Conservation (phyloP, 2,329 filamentous ascomycete genomes). For the Lojkania enalia region DNA sequence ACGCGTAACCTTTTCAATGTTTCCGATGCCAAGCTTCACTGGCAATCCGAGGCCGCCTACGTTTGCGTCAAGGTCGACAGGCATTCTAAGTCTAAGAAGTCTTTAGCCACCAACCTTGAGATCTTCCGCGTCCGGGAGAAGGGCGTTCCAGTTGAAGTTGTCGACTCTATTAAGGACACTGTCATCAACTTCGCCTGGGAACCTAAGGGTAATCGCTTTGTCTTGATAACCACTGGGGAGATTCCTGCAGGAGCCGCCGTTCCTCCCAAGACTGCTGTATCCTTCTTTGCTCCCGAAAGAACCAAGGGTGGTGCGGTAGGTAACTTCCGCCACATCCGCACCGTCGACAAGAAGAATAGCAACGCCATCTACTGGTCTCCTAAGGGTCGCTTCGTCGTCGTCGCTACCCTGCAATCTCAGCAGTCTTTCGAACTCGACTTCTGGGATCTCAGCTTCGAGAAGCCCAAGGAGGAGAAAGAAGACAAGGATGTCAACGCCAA, state of each 20-base stretch:
- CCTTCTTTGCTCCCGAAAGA: conserved; percentile 98
- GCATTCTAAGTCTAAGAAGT: conserved; percentile 99
- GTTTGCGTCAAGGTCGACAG: conserved; percentile 98
- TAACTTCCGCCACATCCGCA: conserved; percentile 95
- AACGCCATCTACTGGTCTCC: conserved; percentile 99
- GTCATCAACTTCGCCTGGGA: conserved; percentile 99
- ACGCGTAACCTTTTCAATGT: conserved; percentile 98
- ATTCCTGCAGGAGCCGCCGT: conserved; percentile 72
- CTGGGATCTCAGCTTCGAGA: conserved; percentile 94
- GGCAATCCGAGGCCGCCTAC: conserved; percentile 93
- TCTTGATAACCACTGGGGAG: conserved; percentile 94
- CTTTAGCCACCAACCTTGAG: conserved; percentile 92
- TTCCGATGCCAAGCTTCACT: conserved; percentile 95
- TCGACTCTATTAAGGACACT: conserved; percentile 96
- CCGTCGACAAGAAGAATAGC: conserved; percentile 98
- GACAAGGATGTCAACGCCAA: conserved; percentile 96
- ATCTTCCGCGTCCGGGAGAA: conserved; percentile 98
- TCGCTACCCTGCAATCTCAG: conserved; percentile 89
- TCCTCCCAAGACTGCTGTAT: conserved; percentile 88
- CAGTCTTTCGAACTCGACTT: conserved; percentile 97
- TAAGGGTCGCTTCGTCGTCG: conserved; percentile 89
- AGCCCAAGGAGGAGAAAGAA: conserved; percentile 78
- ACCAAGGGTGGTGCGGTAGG: conserved; percentile 77
- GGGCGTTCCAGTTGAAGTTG: conserved; percentile 96
- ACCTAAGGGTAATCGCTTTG: conserved; percentile 95